phyloP scores from a whole-genome alignment of 495 filamentous ascomycete genomes.

The Tuber indicum region DNA sequence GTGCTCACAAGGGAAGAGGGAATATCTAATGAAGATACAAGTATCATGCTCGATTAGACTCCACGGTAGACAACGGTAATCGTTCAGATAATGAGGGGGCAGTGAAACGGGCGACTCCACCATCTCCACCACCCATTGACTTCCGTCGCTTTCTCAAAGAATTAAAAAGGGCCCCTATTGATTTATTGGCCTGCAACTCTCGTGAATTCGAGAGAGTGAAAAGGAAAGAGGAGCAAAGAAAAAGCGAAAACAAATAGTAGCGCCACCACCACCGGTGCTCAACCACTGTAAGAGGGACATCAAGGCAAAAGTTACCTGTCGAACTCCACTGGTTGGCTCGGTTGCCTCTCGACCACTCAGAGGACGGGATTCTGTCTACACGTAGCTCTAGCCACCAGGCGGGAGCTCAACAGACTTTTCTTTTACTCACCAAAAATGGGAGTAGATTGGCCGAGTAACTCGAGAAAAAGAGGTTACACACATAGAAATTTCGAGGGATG shows the following conservation, averaged over 20 bases:
- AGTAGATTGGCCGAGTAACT: too few relatives aligned
- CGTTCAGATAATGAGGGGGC: neutral
- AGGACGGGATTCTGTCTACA: too few relatives aligned
- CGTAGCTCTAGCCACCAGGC: too few relatives aligned
- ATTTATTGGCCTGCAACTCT: neutral
- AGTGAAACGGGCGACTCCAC: neutral
- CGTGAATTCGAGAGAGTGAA: neutral
- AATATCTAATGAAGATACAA: neutral
- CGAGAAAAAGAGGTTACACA: too few relatives aligned
- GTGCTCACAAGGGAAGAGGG: neutral
- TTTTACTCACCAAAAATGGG: too few relatives aligned
- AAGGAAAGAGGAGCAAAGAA: neutral
- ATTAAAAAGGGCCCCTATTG: neutral
- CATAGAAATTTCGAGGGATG: too few relatives aligned
- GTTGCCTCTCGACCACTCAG: too few relatives aligned
- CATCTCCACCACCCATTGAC: neutral
- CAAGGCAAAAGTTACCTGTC: too few relatives aligned
- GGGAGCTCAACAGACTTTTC: too few relatives aligned
- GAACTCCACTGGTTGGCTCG: too few relatives aligned
- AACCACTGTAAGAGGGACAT: too few relatives aligned
- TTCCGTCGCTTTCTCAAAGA: neutral
- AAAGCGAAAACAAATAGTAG: neutral
- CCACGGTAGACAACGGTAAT: neutral
- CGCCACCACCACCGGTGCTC: neutral
- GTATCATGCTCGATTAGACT: neutral